phyloP scores from a whole-genome alignment of 768 basidiomycete genomes.

The Austroboletus festivus region DNA sequence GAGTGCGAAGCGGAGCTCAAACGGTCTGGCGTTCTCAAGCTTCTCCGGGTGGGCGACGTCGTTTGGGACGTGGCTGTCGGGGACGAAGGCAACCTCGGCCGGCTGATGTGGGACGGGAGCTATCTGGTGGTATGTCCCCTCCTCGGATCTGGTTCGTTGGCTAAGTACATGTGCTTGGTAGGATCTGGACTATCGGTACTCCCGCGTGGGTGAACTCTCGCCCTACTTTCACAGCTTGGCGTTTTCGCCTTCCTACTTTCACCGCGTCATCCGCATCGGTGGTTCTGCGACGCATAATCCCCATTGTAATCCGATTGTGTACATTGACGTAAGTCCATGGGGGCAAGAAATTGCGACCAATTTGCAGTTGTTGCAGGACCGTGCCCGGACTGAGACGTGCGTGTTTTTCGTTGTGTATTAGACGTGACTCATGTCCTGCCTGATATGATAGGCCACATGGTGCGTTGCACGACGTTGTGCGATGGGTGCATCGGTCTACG shows the following conservation, averaged over 20 bases:
- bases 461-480: slow-evolving; percentile 73
- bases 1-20: slow-evolving; percentile 81
- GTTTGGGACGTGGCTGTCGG: slow-evolving; percentile 86
- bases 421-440: slow-evolving; percentile 6
- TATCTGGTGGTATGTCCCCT: slow-evolving; percentile 76
- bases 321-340: slow-evolving; percentile 77
- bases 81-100: slow-evolving; percentile 82
- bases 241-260: slow-evolving; percentile 87
- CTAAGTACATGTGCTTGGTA: slow-evolving; percentile 27
- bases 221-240: slow-evolving; percentile 77
- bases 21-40: slow-evolving; percentile 43
- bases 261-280: slow-evolving; percentile 72
- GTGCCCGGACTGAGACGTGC: slow-evolving; percentile 77
- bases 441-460: slow-evolving; percentile 63
- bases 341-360: slow-evolving; percentile 72
- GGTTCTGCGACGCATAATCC: slow-evolving; percentile 34
- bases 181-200: slow-evolving; percentile 86
- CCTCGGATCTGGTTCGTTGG: background rate
- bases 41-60: slow-evolving; percentile 75
- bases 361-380: slow-evolving; percentile 73
- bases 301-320: slow-evolving; percentile 58
- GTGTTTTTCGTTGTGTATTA: slow-evolving; percentile 26
- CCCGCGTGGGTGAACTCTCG: slow-evolving; percentile 70
- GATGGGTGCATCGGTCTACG: slow-evolving; percentile 80
- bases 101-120: slow-evolving; percentile 84